These are phyloP conservation scores for Amanita pallidorosea DNA, from an alignment of 768 basidiomycete species.

Conservation along the genomic window DNA sequence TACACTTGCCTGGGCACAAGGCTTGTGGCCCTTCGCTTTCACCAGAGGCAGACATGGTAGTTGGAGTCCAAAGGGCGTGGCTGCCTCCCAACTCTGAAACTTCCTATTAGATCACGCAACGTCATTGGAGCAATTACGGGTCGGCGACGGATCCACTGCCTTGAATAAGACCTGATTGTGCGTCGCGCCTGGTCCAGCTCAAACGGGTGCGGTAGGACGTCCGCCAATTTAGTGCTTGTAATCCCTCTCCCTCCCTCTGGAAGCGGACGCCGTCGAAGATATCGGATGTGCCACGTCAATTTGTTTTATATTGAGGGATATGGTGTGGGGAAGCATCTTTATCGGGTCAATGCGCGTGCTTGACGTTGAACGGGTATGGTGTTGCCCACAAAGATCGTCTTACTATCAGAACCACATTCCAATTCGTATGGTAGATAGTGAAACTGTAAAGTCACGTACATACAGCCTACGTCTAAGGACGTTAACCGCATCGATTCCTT, in stretches of 20 bases:
- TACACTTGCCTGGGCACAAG: neutral
- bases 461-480: slow-evolving; percentile 11
- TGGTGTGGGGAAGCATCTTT: neutral
- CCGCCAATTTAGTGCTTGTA: slow-evolving; percentile 19
- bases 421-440: slow-evolving; percentile 12
- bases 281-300: slow-evolving; percentile 7
- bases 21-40: neutral
- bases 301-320: neutral
- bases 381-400: slow-evolving; percentile 16
- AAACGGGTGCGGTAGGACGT: slow-evolving; percentile 7
- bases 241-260: slow-evolving; percentile 17
- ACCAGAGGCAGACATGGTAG: neutral
- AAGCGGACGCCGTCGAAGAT: slow-evolving; percentile 34
- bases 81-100: no score
- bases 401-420: slow-evolving; percentile 16
- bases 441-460: slow-evolving; percentile 8
- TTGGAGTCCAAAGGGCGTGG: no score
- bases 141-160: no score
- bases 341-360: slow-evolving; percentile 6
- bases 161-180: no score
- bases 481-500: slow-evolving; percentile 25
- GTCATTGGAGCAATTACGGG: no score
- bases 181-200: slow-evolving; percentile 6
- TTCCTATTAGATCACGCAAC: no score
- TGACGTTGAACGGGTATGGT: slow-evolving; percentile 8